These are phyloP conservation scores for Turnera subulata DNA, from an alignment of 345 rosid species.

Conservation along the genomic window DNA sequence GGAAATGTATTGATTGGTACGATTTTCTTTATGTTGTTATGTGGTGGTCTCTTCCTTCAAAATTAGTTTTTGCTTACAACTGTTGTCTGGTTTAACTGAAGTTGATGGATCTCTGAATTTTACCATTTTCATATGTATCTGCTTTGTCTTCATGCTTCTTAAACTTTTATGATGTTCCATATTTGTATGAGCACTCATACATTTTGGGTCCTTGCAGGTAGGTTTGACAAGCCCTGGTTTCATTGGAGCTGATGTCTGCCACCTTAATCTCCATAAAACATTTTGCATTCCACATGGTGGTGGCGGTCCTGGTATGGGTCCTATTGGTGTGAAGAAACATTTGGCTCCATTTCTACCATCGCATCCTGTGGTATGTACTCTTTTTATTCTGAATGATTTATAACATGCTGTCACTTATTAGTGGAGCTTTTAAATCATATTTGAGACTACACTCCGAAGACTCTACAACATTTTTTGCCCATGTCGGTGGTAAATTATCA, in stretches of 20 bases:
- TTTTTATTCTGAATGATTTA: background rate
- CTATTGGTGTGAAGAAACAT: constrained; percentile 96
- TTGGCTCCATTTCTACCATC: constrained; percentile 96
- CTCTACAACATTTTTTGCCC: too few relatives aligned
- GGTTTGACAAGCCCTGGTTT: constrained; percentile 98
- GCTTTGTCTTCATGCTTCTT: too few relatives aligned
- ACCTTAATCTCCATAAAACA: constrained; percentile 98
- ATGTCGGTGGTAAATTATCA: too few relatives aligned
- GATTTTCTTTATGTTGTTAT: too few relatives aligned
- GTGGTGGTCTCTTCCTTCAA: too few relatives aligned
- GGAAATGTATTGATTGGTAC: too few relatives aligned
- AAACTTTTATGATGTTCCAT: too few relatives aligned
- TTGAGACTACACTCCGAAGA: background rate
- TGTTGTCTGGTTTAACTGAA: too few relatives aligned
- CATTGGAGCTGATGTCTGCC: constrained; percentile 99
- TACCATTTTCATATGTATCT: too few relatives aligned
- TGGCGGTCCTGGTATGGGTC: constrained; percentile 99
- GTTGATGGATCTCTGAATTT: too few relatives aligned
- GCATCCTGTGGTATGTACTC: constrained; percentile 82
- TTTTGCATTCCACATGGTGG: constrained; percentile 99
- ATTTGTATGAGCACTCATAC: background rate
- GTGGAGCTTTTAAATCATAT: constrained; percentile 3
- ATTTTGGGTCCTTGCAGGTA: constrained; percentile 41
- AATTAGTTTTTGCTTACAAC: too few relatives aligned
- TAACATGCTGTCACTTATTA: background rate